Evolutionary conservation across 2,329 filamentous ascomycete genomes (phyloP).

Genomic region (Thelonectria discophora): DNA sequence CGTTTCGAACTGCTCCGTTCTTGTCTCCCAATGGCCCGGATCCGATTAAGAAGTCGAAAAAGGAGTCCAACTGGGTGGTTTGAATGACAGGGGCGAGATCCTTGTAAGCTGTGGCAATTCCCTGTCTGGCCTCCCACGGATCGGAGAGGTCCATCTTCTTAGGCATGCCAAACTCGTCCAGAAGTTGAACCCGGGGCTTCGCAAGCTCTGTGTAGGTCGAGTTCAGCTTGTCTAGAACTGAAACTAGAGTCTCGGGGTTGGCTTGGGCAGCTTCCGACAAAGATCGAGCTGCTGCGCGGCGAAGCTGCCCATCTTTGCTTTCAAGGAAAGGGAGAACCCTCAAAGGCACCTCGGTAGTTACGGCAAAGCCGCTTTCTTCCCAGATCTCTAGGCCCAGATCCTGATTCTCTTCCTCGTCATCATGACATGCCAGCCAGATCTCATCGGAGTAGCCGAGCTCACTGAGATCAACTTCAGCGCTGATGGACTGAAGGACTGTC

Average conservation of each 20-base stretch:
- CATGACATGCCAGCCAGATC: constrained; percentile 92
- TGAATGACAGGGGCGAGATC: constrained; percentile 78
- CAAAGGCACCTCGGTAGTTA: constrained; percentile 70
- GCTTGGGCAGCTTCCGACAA: constrained; percentile 76
- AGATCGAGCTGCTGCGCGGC: constrained; percentile 83
- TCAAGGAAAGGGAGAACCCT: constrained; percentile 82
- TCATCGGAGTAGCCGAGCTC: constrained; percentile 87
- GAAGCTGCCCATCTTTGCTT: constrained; percentile 80
- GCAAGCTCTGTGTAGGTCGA: constrained; percentile 79
- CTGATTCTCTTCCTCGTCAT: constrained; percentile 86
- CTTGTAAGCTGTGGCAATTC: constrained; percentile 86
- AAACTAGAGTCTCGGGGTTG: constrained; percentile 67
- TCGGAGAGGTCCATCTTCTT: constrained; percentile 88
- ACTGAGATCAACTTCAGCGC: constrained; percentile 89
- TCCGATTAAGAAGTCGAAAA: constrained; percentile 87
- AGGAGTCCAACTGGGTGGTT: constrained; percentile 73
- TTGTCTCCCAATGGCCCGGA: constrained; percentile 87
- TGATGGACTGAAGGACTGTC: constrained; percentile 87
- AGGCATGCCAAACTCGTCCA: constrained; percentile 95
- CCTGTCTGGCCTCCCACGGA: constrained; percentile 90
- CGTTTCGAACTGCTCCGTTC: constrained; percentile 77
- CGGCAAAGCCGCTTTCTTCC: constrained; percentile 87
- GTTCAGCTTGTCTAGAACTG: constrained; percentile 72
- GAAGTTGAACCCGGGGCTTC: constrained; percentile 82
- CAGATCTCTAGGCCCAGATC: constrained; percentile 88